A percentile compares a stretch with the other conserved stretches of the same genome.
Conservation (phyloP, 169 alveolate genomes). For the Plasmodium yoelii region DNA sequence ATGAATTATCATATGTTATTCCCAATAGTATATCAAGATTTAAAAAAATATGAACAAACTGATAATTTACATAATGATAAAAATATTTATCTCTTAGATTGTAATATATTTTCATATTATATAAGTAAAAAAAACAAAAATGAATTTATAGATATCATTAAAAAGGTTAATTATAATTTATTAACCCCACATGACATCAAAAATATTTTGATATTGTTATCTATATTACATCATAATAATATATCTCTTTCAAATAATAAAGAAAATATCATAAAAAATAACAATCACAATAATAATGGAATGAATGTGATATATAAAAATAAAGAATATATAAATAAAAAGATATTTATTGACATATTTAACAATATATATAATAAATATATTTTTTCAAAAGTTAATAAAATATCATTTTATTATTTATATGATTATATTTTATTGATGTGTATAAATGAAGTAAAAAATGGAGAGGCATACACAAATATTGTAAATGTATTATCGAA, state of each 20-base stretch:
- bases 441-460: conserved; percentile 52
- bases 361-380: conserved; percentile 10
- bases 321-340: conserved; percentile 68
- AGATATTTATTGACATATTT: conserved; percentile 24
- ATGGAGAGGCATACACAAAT: conserved; percentile 24
- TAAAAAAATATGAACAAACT: background rate
- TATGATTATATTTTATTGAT: conserved; percentile 52
- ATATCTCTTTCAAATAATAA: conserved; percentile 39
- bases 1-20: conserved; percentile 20
- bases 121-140: conserved; percentile 31
- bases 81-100: background rate
- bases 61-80: background rate
- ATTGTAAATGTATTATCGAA: conserved; percentile 21
- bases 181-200: conserved; percentile 37
- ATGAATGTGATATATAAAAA: conserved; percentile 9
- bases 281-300: background rate
- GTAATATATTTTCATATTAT: conserved; percentile 17
- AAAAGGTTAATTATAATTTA: conserved; percentile 21
- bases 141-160: conserved; percentile 33
- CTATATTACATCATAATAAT: conserved; percentile 65
- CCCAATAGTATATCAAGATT: conserved; percentile 20
- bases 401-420: conserved; percentile 45
- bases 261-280: conserved; percentile 22
- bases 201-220: conserved; percentile 23
- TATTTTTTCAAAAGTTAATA: conserved; percentile 24